Evolutionary conservation across 768 basidiomycete genomes (phyloP).

Genomic region (Mycena venus): DNA sequence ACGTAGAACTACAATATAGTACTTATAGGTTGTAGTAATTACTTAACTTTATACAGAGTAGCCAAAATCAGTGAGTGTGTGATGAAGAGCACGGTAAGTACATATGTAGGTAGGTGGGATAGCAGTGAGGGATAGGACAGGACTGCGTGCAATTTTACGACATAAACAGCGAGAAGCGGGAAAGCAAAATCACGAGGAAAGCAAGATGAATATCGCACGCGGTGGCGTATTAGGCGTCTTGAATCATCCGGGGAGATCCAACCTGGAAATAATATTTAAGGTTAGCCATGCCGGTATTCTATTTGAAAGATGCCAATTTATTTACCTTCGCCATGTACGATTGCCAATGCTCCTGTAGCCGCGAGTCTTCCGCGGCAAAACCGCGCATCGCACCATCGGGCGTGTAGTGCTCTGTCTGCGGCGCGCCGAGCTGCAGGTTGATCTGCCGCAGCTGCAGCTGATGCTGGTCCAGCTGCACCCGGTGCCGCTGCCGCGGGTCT

Average conservation of each 20-base stretch:
- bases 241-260: slow-evolving; percentile 57
- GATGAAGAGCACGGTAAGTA: background rate
- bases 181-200: slow-evolving; percentile 23
- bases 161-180: background rate
- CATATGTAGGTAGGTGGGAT: slow-evolving; percentile 15
- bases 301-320: slow-evolving; percentile 6
- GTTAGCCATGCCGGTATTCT: background rate
- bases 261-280: slow-evolving; percentile 46
- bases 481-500: slow-evolving; percentile 33
- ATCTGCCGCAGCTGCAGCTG: slow-evolving; percentile 36
- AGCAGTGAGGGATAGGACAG: background rate
- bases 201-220: slow-evolving; percentile 2
- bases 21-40: slow-evolving; percentile 23
- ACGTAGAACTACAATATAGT: slow-evolving; percentile 12
- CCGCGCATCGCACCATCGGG: slow-evolving; percentile 60
- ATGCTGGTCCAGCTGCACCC: slow-evolving; percentile 27
- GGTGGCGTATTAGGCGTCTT: slow-evolving; percentile 48
- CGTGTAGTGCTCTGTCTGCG: slow-evolving; percentile 57
- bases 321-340: slow-evolving; percentile 72
- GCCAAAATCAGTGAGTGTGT: background rate
- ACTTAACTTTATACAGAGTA: slow-evolving; percentile 13
- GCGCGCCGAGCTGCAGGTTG: slow-evolving; percentile 34
- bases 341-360: slow-evolving; percentile 79
- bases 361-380: slow-evolving; percentile 66
- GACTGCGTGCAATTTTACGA: background rate